Evolutionary conservation across 495 filamentous ascomycete genomes (phyloP).

Genomic region (Penicillium bialowiezense): DNA sequence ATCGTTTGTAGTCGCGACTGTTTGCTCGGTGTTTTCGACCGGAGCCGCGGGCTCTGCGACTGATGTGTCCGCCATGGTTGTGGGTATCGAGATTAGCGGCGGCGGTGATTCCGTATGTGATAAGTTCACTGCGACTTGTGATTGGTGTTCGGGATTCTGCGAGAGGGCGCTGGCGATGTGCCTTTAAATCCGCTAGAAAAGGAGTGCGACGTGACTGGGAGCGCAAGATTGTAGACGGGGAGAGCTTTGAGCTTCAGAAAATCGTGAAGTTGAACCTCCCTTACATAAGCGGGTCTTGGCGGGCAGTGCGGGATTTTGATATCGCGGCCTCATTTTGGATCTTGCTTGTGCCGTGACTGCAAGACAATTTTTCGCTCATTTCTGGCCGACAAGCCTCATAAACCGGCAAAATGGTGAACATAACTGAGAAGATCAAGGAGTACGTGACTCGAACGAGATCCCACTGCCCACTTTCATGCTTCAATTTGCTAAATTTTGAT

Average conservation of each 20-base stretch:
- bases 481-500: slow-evolving; percentile 9
- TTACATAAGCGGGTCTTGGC: slow-evolving; percentile 27
- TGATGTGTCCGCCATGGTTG: slow-evolving; percentile 34
- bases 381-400: slow-evolving; percentile 25
- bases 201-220: no score
- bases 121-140: not conserved
- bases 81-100: not conserved
- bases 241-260: slow-evolving; percentile 14
- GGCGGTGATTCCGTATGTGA: not conserved
- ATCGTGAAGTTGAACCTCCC: not conserved
- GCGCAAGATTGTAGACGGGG: not conserved
- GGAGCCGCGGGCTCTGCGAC: slow-evolving; percentile 16
- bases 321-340: not conserved
- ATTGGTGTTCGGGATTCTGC: no score
- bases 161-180: no score
- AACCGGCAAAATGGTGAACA: slow-evolving; percentile 90
- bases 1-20: slow-evolving; percentile 21
- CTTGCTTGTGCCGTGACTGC: not conserved
- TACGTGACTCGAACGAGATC: slow-evolving; percentile 39
- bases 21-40: slow-evolving; percentile 16
- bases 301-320: slow-evolving; percentile 21
- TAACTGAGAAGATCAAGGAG: slow-evolving; percentile 99
- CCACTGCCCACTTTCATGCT: not conserved
- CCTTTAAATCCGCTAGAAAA: no score
- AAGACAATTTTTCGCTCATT: not conserved